Percentiles rank a stretch among this genome's conserved stretches.
Conservation (phyloP, 2,329 filamentous ascomycete genomes). For the Aspergillus fumigatiaffinis region DNA sequence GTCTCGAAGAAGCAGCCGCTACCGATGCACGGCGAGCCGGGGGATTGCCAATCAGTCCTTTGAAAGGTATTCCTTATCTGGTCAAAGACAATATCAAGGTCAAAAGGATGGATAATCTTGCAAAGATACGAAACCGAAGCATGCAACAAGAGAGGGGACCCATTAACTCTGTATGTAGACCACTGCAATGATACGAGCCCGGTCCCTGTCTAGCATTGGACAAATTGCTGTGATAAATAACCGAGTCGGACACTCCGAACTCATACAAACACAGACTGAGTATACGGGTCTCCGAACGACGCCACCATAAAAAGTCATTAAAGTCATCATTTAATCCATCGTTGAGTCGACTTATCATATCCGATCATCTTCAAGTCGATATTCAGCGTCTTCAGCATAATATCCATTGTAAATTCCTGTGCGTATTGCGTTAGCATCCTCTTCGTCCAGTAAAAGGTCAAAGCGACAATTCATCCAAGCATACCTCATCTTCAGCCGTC, state of each 20-base stretch:
- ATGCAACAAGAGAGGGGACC: neutral
- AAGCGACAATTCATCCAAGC: constrained; percentile 37
- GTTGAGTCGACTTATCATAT: constrained; percentile 54
- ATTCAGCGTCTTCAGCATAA: constrained; percentile 64
- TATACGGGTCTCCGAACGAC: neutral
- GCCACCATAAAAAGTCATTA: neutral
- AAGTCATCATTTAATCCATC: constrained; percentile 46
- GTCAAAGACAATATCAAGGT: constrained; percentile 58
- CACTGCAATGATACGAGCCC: neutral
- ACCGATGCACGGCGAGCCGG: constrained; percentile 45
- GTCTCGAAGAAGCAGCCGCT: constrained; percentile 47
- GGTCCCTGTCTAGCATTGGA: no score
- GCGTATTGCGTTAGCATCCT: constrained; percentile 1
- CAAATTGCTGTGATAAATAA: no score
- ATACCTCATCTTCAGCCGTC: constrained; percentile 32
- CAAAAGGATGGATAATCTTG: constrained; percentile 29
- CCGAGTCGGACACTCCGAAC: no score
- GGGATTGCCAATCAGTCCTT: constrained; percentile 32
- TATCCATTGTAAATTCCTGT: constrained; percentile 64
- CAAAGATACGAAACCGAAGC: no score
- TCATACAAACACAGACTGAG: neutral
- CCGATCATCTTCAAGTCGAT: constrained; percentile 62
- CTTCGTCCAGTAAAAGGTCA: constrained; percentile 5
- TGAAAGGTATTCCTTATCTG: constrained; percentile 57
- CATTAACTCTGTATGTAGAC: neutral